Evolutionary conservation across 2,329 filamentous ascomycete species (phyloP).

Genomic region (Cercospora zeina): DNA sequence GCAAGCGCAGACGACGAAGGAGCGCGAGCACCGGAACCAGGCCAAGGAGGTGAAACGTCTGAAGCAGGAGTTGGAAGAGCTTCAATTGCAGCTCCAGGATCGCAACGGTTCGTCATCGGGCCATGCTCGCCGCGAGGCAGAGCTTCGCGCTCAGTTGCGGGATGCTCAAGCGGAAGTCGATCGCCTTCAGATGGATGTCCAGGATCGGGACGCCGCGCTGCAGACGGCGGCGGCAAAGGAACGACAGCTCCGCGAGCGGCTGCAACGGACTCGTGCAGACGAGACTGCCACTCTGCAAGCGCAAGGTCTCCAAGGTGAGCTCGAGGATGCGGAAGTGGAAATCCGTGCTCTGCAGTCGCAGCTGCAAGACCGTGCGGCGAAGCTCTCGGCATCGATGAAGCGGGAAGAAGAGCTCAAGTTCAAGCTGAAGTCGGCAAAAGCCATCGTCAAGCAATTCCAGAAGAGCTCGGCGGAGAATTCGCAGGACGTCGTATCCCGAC

Average conservation of each 20-base stretch:
- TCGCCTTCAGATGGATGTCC: conserved; percentile 42
- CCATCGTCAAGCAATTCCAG: conserved; percentile 36
- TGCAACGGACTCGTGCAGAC: conserved; percentile 35
- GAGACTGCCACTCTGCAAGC: conserved; percentile 42
- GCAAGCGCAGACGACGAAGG: conserved; percentile 33
- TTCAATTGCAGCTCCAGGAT: conserved; percentile 52
- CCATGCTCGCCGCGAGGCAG: conserved; percentile 43
- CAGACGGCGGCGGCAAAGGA: conserved; percentile 44
- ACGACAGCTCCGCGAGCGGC: conserved; percentile 43
- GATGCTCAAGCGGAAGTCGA: conserved; percentile 41
- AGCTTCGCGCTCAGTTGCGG: conserved; percentile 42
- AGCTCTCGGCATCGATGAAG: conserved; percentile 35
- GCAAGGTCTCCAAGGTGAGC: conserved; percentile 41
- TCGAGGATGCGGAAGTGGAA: conserved; percentile 45
- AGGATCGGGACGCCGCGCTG: conserved; percentile 47
- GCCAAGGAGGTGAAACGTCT: conserved; percentile 38
- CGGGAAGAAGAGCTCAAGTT: conserved; percentile 42
- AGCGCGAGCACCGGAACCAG: conserved; percentile 44
- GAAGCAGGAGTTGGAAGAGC: conserved; percentile 38
- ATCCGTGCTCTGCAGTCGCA: conserved; percentile 44
- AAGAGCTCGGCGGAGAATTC: conserved; percentile 50
- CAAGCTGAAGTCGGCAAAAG: conserved; percentile 34
- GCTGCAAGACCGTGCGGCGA: conserved; percentile 37
- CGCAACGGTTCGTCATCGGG: conserved; percentile 41
- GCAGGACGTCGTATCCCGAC: conserved; percentile 1